phyloP scores from a whole-genome alignment of 768 basidiomycete species.

The Amanita pseudoporphyria region DNA sequence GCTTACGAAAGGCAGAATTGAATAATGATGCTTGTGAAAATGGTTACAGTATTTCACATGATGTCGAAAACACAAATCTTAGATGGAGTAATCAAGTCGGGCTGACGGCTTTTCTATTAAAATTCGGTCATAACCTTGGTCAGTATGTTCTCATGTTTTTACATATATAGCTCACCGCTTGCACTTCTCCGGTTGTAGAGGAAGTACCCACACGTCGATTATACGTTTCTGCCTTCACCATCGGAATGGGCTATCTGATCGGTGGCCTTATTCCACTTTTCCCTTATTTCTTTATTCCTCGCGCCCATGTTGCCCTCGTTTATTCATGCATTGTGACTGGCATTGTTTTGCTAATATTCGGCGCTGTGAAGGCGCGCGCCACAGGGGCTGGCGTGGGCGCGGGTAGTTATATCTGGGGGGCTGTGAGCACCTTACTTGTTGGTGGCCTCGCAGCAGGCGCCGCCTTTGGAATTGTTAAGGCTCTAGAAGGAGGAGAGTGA shows the following conservation, averaged over 20 bases:
- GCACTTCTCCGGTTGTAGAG: constrained; percentile 35
- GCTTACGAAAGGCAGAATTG: constrained; percentile 59
- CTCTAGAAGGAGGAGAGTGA: constrained; percentile 26
- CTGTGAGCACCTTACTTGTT: constrained; percentile 77
- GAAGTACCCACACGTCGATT: constrained; percentile 80
- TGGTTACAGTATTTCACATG: constrained; percentile 18
- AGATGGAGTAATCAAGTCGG: constrained; percentile 76
- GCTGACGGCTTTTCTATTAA: constrained; percentile 86
- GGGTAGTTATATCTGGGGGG: constrained; percentile 78
- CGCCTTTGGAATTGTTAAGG: constrained; percentile 44
- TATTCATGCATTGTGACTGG: constrained; percentile 79
- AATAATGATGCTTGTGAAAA: constrained; percentile 19
- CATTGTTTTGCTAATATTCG: constrained; percentile 80
- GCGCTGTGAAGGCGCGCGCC: constrained; percentile 80
- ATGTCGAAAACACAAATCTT: constrained; percentile 48
- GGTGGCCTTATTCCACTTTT: constrained; percentile 91
- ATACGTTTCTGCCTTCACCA: constrained; percentile 89
- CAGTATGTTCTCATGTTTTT: constrained; percentile 17
- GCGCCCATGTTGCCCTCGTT: constrained; percentile 57
- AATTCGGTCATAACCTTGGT: constrained; percentile 93
- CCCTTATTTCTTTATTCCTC: constrained; percentile 83
- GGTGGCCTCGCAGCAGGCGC: constrained; percentile 83
- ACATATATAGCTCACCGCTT: not conserved
- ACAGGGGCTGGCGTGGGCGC: constrained; percentile 68
- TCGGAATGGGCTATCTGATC: constrained; percentile 88